These are phyloP conservation scores for Penstemon newberryi DNA, from an alignment of 257 asterid genomes.

Conservation along the genomic window DNA sequence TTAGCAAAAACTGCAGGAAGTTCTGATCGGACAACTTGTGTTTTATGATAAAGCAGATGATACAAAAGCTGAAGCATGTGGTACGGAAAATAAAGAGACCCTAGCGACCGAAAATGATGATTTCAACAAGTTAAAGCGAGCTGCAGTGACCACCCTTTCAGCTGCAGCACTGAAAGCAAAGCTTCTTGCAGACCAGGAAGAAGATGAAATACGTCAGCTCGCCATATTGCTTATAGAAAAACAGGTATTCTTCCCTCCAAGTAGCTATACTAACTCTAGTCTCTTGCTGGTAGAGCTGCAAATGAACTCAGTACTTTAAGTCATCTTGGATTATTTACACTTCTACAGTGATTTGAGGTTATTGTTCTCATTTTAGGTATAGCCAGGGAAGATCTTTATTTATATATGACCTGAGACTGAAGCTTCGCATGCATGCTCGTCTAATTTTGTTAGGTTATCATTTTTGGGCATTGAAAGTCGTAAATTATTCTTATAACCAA, in stretches of 20 bases:
- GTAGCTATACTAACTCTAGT: background rate
- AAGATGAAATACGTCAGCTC: constrained; percentile 82
- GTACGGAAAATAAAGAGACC: constrained; percentile 39
- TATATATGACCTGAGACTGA: background rate
- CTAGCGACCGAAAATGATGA: constrained; percentile 38
- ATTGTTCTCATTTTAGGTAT: background rate
- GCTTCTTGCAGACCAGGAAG: constrained; percentile 94
- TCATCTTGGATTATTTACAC: constrained; percentile 20
- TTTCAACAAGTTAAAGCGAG: constrained; percentile 56
- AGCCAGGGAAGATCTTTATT: background rate
- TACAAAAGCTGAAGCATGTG: constrained; percentile 37
- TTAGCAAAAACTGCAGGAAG: constrained; percentile 16
- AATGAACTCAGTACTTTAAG: constrained; percentile 16
- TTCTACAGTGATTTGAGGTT: constrained; percentile 15
- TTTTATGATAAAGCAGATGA: constrained; percentile 38
- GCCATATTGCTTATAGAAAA: constrained; percentile 69
- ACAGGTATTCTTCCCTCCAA: constrained; percentile 55
- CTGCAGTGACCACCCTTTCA: constrained; percentile 83
- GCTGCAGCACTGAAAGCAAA: constrained; percentile 98
- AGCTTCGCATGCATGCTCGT: background rate
- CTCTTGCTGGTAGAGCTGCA: constrained; percentile 24
- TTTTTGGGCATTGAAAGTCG: background rate
- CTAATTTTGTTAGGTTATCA: background rate
- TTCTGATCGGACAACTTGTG: constrained; percentile 24
- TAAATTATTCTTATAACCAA: background rate